These are phyloP conservation scores for Hordeum pubiflorum DNA, from an alignment of 202 grass and related monocot genomes.

Conservation along the genomic window DNA sequence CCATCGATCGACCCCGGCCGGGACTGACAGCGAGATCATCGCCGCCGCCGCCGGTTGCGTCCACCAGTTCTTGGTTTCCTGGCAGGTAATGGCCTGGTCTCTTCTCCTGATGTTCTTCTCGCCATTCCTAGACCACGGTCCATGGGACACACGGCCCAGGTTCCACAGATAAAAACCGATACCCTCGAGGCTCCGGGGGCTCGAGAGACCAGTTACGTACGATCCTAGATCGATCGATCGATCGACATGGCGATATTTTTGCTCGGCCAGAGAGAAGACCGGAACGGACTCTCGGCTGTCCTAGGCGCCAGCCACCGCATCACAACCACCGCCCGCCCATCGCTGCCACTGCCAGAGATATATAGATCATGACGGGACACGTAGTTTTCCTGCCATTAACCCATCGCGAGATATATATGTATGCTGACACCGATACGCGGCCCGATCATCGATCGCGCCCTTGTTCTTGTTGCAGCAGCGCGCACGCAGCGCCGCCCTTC, in stretches of 20 bases:
- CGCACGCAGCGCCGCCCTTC: conserved; percentile 14
- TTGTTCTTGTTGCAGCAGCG: neutral
- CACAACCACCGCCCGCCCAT: no score
- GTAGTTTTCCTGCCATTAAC: no score
- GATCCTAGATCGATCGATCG: no score
- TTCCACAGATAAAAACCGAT: neutral
- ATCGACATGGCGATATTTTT: neutral
- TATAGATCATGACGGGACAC: no score
- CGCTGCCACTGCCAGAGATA: no score
- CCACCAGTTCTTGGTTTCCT: neutral
- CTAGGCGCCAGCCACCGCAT: neutral
- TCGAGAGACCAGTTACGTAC: no score
- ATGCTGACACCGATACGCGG: no score
- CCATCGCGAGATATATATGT: no score
- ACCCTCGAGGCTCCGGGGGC: neutral
- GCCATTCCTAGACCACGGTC: neutral
- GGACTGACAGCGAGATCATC: neutral
- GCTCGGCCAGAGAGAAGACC: neutral
- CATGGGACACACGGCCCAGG: neutral
- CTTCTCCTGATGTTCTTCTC: neutral
- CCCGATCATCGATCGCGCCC: neutral
- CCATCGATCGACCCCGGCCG: no score
- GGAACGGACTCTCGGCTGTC: no score
- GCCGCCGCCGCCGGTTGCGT: neutral
- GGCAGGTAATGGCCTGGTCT: neutral